Conservation (phyloP, 2,329 filamentous ascomycete species). For the Aspergillus sp. region DNA sequence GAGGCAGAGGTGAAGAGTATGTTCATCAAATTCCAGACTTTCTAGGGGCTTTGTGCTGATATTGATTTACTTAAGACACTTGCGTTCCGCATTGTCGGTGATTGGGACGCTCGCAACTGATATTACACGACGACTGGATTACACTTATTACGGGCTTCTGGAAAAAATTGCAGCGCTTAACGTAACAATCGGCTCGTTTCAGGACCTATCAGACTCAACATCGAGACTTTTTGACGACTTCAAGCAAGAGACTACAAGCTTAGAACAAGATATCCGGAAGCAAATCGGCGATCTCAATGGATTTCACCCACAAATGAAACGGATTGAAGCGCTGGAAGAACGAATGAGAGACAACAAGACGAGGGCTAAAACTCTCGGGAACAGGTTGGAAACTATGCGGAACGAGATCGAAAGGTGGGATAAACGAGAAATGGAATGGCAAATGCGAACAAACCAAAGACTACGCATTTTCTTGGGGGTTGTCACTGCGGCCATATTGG, state of each 20-base stretch:
- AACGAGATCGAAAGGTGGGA: slow-evolving; percentile 45
- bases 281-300: slow-evolving; percentile 39
- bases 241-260: slow-evolving; percentile 32
- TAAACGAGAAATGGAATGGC: slow-evolving; percentile 43
- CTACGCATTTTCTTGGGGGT: slow-evolving; percentile 41
- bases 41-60: slow-evolving; percentile 4
- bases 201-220: slow-evolving; percentile 40
- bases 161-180: slow-evolving; percentile 45
- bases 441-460: slow-evolving; percentile 38
- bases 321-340: slow-evolving; percentile 37
- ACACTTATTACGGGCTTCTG: slow-evolving; percentile 50
- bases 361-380: slow-evolving; percentile 37
- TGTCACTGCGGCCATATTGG: slow-evolving; percentile 25
- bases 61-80: slow-evolving; percentile 20
- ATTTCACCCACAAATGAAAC: slow-evolving; percentile 39
- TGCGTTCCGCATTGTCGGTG: slow-evolving; percentile 35
- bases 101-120: slow-evolving; percentile 42
- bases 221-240: slow-evolving; percentile 39
- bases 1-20: slow-evolving; percentile 76
- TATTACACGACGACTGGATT: slow-evolving; percentile 47
- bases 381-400: slow-evolving; percentile 40
- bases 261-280: slow-evolving; percentile 39
- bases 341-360: slow-evolving; percentile 39
- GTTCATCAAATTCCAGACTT: slow-evolving; percentile 41
- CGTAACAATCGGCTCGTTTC: slow-evolving; percentile 42